Conservation (phyloP, 148 eudicot species). For the Chenopodium berlandieri region DNA sequence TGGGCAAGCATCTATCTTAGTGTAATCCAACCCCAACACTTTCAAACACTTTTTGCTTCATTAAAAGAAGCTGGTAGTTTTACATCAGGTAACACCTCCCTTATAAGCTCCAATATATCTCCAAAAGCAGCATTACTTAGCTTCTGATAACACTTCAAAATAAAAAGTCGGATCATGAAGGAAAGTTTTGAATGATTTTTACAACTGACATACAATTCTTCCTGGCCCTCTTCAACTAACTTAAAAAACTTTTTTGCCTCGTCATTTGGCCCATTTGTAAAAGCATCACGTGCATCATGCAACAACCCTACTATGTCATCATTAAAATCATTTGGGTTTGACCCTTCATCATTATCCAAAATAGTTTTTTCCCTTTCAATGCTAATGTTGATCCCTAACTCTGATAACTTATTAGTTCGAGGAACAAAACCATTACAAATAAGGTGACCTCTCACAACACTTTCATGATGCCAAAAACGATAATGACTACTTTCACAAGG, state of each 20-base stretch:
- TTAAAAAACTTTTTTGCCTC: constrained; percentile 1
- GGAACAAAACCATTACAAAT: neutral
- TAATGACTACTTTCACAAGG: neutral
- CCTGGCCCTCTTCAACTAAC: neutral
- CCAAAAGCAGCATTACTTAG: neutral
- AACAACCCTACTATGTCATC: neutral
- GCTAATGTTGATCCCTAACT: neutral
- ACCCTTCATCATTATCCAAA: neutral
- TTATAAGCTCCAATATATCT: neutral
- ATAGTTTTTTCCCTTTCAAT: neutral
- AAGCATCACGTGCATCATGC: neutral
- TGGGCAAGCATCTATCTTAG: neutral
- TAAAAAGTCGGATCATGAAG: neutral
- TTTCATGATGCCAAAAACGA: neutral
- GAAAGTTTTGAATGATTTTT: neutral
- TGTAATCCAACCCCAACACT: neutral
- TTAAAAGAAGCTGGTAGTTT: neutral
- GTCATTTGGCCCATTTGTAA: neutral
- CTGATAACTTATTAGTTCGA: neutral
- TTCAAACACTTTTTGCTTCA: neutral
- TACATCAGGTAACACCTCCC: neutral
- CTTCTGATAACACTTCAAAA: neutral
- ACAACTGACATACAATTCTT: neutral
- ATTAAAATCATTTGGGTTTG: no score
- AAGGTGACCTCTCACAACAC: neutral